Evolutionary conservation across 2,329 filamentous ascomycete genomes (phyloP), one percentile per base, ranked within the genome.

Genomic region (Fusarium sp.): DNA sequence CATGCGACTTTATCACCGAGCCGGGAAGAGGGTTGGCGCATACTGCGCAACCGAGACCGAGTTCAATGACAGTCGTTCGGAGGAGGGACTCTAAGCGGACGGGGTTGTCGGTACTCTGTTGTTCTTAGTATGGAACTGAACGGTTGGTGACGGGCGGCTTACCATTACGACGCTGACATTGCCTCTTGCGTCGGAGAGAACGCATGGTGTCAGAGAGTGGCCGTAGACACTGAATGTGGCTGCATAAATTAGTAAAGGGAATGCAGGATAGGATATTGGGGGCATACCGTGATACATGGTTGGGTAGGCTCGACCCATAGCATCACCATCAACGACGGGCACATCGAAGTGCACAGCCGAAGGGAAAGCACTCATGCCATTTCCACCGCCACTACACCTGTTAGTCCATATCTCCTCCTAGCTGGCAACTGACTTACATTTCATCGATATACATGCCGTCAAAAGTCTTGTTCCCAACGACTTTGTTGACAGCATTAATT

Each of bases 221-320:
- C 80, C 81, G 22, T 82, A 82, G 0, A 82, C 78, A 52, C 80
- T 81, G 22, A 80, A 78, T 0, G 77, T 81, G 13, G 77, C 80
- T 82, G 8, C 15, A 3, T 1, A 8, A 27, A 2, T 68, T 20
- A 27, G 12, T 18, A 10, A 9, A 2, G 0, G 2, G 12, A 4
- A 25, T 8, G 7, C 4, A 16, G 4, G 7, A 2, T 2, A 0
- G 2, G 2, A 12, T 4, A 16, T 0, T 13, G 1, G 13, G 1
- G 16, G 29, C 75, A 58, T 56, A 78, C 77, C 75, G 22, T 81
- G 78, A 38, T 80, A 76, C 72, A 79, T 78, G 6, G 80, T 82
- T 0, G 80, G 80, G 62, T 80, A 82, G 1, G 80, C 80, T 48
- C 80, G 65, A 1, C 80, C 79, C 80, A 82, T 81, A 1, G 74